Evolutionary conservation across 2,329 filamentous ascomycete genomes (phyloP).

Genomic region (Aspergillus ochraceus): DNA sequence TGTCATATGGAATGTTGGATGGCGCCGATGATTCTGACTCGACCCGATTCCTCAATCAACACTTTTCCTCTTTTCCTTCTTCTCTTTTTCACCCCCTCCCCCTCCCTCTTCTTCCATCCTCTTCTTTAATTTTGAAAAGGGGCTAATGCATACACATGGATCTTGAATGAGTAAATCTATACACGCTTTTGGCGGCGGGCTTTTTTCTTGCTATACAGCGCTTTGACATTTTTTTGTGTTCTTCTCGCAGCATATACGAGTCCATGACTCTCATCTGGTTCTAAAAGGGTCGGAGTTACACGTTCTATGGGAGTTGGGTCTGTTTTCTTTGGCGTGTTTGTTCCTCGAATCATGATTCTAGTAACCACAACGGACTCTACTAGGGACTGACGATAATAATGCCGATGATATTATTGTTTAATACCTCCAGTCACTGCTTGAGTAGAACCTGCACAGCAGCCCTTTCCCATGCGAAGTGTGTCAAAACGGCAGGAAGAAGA

Average conservation of each 20-base stretch:
- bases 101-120: no score
- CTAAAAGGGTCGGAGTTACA: not conserved
- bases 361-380: not conserved
- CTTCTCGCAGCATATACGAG: not conserved
- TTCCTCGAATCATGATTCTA: not conserved
- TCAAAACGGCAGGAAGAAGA: no score
- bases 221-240: not conserved
- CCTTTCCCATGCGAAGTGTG: no score
- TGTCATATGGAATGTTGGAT: slow-evolving; percentile 68
- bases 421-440: not conserved
- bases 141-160: not conserved
- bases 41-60: not conserved
- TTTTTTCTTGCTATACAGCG: not conserved
- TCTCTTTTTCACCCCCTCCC: no score
- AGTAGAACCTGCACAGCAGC: not conserved
- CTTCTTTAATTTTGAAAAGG: not conserved
- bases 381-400: not conserved
- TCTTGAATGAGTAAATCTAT: not conserved
- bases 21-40: slow-evolving; percentile 51
- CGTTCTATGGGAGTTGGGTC: not conserved
- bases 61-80: not conserved
- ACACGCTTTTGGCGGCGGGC: not conserved
- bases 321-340: not conserved
- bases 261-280: not conserved
- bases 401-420: not conserved